Percentiles rank a stretch among this genome's conserved stretches.
Conservation (phyloP, 495 filamentous ascomycete species). For the Hypomontagnella monticulosa region DNA sequence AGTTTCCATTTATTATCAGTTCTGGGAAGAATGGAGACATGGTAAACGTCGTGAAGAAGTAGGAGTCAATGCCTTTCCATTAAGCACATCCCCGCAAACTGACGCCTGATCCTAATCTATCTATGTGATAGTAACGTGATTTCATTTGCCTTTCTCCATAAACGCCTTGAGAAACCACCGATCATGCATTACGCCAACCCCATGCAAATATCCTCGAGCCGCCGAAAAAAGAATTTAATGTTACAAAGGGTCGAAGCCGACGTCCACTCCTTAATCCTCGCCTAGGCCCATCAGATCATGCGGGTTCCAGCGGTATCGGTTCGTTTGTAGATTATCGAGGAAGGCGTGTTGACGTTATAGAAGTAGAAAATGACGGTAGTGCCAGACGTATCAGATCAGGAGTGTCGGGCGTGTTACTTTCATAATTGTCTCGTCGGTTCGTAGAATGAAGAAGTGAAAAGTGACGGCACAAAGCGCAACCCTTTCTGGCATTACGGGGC, state of each 20-base stretch:
- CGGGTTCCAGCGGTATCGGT: not conserved
- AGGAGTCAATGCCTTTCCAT: slow-evolving; percentile 13
- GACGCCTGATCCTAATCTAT: not conserved
- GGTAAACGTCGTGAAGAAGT: not conserved
- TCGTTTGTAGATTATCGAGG: not conserved
- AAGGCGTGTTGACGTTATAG: too few relatives aligned
- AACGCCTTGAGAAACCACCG: slow-evolving; percentile 19
- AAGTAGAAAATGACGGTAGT: too few relatives aligned
- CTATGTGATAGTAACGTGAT: slow-evolving; percentile 17
- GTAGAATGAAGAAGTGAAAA: not conserved
- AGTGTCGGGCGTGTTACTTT: too few relatives aligned
- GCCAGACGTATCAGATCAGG: too few relatives aligned
- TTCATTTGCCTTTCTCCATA: slow-evolving; percentile 10
- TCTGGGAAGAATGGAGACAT: too few relatives aligned
- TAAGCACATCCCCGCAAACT: slow-evolving; percentile 4
- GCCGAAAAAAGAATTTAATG: slow-evolving; percentile 1
- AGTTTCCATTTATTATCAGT: not conserved
- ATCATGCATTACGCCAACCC: slow-evolving; percentile 8
- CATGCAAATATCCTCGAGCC: slow-evolving; percentile 12
- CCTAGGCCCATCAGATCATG: not conserved
- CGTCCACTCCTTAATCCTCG: not conserved
- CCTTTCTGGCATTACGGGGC: too few relatives aligned
- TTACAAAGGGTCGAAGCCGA: not conserved
- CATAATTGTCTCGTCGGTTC: not conserved
- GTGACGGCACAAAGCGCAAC: not conserved